Conservation (phyloP, 495 filamentous ascomycete species). For the Aspergillus haitiensis region DNA sequence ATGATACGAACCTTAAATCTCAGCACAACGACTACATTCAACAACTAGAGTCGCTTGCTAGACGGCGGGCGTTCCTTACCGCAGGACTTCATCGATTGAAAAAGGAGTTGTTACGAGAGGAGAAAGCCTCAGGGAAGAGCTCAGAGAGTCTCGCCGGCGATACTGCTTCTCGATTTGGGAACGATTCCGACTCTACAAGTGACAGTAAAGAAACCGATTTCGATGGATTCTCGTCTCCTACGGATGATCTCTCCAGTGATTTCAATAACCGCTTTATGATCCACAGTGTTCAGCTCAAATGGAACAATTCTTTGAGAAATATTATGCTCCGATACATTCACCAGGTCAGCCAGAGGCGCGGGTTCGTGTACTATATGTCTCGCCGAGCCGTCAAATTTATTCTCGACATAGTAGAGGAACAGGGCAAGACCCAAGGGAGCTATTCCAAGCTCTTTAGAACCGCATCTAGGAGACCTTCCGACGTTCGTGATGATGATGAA, state of each 20-base stretch:
- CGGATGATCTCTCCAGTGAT: constrained; percentile 75
- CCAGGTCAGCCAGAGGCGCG: constrained; percentile 91
- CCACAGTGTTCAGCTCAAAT: constrained; percentile 95
- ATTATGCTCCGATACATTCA: constrained; percentile 97
- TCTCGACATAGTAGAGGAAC: constrained; percentile 93
- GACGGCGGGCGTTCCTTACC: constrained; percentile 76
- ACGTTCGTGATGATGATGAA: constrained; percentile 52
- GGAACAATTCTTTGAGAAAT: constrained; percentile 94
- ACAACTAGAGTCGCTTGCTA: constrained; percentile 67
- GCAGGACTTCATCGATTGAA: constrained; percentile 69
- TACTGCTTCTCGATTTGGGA: constrained; percentile 42
- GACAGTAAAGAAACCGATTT: constrained; percentile 44
- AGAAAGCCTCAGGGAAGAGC: constrained; percentile 28
- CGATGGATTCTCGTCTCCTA: constrained; percentile 39
- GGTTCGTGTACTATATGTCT: constrained; percentile 97
- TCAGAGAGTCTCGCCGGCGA: constrained; percentile 49
- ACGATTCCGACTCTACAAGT: constrained; percentile 47
- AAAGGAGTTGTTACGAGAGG: constrained; percentile 50
- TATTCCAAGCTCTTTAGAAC: constrained; percentile 35
- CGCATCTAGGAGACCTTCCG: constrained; percentile 27
- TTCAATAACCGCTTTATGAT: constrained; percentile 99
- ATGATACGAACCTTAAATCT: constrained; percentile 51
- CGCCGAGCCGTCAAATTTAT: constrained; percentile 96
- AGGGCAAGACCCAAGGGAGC: constrained; percentile 64
- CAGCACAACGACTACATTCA: constrained; percentile 68